Base-by-base conservation (phyloP, 2,329 filamentous ascomycete genomes). In the Hypomyces rosellus region DNA sequence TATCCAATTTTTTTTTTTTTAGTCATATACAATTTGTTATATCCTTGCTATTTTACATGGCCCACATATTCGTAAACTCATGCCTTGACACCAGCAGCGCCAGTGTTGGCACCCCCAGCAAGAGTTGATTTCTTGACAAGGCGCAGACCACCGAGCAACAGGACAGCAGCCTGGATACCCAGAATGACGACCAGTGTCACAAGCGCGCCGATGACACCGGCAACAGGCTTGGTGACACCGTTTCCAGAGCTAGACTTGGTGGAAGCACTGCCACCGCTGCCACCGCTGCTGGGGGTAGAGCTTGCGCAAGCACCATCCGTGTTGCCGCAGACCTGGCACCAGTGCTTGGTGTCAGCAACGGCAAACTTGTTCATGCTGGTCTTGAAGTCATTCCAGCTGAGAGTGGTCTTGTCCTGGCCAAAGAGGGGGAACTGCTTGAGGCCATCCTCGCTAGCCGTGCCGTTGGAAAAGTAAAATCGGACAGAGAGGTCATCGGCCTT, bases 141-240 rank as follows among this genome's bases (percentile, higher is more conserved):
- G 20, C 72, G 71, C 54, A 78, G 57, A 11, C 75, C 74, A 5
- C 66, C 69, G 5, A 73, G 13, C 14, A 69, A 58, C 59, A 76
- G 64, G 40, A 75, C 61, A 13, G 74, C 61, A 9, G 64, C 71
- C 62, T 76, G 68, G 16, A 74, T 36, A 13, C 67, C 71, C 38
- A 78, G 65, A 14, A 80, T 68, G 11, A 78, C 74, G 9, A 71
- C 70, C 5, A 81, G 65, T 0, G 78, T 78, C 36, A 87, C 74
- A 56, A 90, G 67, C 40, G 89, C 88, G 41, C 88, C 84, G 46
- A 95, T 90, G 5, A 92, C 88, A 46, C 89, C 89, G 0, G 88
- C 89, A n/a, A 91, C 82, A 5, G 81, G 76, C 36, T 75, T 80
- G 46, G 84, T 86, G 25, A 95, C 74, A 8, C 78, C 76, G 46